phyloP scores from a whole-genome alignment of 345 rosid genomes.

The Moringa oleifera region DNA sequence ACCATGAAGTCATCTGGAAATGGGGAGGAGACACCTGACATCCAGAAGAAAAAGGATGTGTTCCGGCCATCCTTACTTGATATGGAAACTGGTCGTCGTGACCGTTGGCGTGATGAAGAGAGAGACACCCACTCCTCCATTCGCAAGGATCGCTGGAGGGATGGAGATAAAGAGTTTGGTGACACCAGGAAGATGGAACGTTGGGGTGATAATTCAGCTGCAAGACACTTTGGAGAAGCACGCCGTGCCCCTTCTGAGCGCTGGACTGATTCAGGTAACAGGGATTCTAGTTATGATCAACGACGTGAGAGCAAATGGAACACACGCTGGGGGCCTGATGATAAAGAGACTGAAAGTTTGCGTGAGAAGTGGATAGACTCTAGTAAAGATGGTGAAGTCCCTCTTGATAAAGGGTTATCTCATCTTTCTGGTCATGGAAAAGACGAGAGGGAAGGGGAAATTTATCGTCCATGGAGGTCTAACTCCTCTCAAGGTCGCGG shows the following conservation, averaged over 20 bases:
- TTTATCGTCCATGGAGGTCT: slow-evolving; percentile 79
- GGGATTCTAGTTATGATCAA: slow-evolving; percentile 69
- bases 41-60: slow-evolving; percentile 72
- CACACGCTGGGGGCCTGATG: slow-evolving; percentile 94
- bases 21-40: slow-evolving; percentile 54
- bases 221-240: slow-evolving; percentile 57
- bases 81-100: slow-evolving; percentile 64
- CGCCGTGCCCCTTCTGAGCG: slow-evolving; percentile 76
- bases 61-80: slow-evolving; percentile 82
- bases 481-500: slow-evolving; percentile 56
- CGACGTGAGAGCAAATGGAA: slow-evolving; percentile 98
- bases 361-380: slow-evolving; percentile 58
- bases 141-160: slow-evolving; percentile 82
- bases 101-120: slow-evolving; percentile 97
- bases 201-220: slow-evolving; percentile 62
- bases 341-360: slow-evolving; percentile 48
- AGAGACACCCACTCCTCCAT: slow-evolving; percentile 64
- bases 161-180: slow-evolving; percentile 69
- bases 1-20: slow-evolving; percentile 45
- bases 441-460: slow-evolving; percentile 65
- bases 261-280: slow-evolving; percentile 72
- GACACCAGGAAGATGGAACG: slow-evolving; percentile 69
- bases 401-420: slow-evolving; percentile 50
- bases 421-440: slow-evolving; percentile 49
- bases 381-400: slow-evolving; percentile 62